Conservation (phyloP, 257 asterid genomes). For the Datura wrightii region DNA sequence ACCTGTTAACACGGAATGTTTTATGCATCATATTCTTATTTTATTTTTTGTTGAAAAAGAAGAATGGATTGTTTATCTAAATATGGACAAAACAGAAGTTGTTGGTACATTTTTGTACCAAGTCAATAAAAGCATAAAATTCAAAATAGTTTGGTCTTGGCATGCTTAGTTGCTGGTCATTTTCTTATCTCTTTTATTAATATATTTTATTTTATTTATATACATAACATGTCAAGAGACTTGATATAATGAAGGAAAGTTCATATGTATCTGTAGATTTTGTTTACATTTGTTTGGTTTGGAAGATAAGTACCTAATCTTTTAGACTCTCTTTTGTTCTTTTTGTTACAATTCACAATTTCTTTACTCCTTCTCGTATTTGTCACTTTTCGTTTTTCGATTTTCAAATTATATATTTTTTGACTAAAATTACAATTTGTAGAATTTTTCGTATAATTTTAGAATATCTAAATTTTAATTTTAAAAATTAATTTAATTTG, state of each 20-base stretch:
- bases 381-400: neutral
- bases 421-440: rapidly evolving
- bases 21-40: neutral
- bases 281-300: neutral
- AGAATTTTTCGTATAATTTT: too few relatives aligned
- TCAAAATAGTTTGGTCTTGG: neutral
- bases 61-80: neutral
- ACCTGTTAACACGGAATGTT: neutral
- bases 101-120: neutral
- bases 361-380: too few relatives aligned
- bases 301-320: neutral
- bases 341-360: neutral
- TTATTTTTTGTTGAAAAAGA: neutral
- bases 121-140: neutral
- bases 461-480: too few relatives aligned
- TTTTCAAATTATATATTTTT: neutral
- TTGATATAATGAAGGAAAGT: neutral
- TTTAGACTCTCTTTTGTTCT: neutral
- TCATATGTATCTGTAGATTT: neutral
- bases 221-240: neutral
- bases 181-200: neutral
- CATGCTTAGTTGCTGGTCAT: neutral
- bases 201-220: neutral
- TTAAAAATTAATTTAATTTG: too few relatives aligned
- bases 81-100: slow-evolving; percentile 2